These are phyloP conservation scores for Sclerotinia trifoliorum DNA, from an alignment of 2,329 filamentous ascomycete species.

Conservation along the genomic window DNA sequence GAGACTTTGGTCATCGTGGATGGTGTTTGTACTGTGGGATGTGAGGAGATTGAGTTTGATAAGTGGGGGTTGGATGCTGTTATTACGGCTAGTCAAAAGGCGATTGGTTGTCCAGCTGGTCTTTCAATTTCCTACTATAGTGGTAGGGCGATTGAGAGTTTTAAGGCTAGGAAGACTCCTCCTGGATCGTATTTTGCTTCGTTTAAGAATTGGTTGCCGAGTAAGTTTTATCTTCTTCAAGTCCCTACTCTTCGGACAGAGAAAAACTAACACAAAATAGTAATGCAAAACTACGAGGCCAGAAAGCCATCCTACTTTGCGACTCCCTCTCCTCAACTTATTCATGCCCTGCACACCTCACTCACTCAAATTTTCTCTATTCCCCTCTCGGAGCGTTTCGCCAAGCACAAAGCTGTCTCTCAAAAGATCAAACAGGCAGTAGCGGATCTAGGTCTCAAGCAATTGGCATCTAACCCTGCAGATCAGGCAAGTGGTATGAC, in stretches of 20 bases:
- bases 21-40: slow-evolving; percentile 94
- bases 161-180: slow-evolving; percentile 77
- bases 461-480: slow-evolving; percentile 79
- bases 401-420: slow-evolving; percentile 73
- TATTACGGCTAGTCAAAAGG: slow-evolving; percentile 93
- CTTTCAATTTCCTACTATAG: slow-evolving; percentile 94
- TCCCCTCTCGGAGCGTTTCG: slow-evolving; percentile 80
- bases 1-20: slow-evolving; percentile 91
- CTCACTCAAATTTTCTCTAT: slow-evolving; percentile 81
- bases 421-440: slow-evolving; percentile 85
- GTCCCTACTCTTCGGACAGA: slow-evolving; percentile 5
- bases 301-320: slow-evolving; percentile 98
- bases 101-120: slow-evolving; percentile 91
- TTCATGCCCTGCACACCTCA: slow-evolving; percentile 88
- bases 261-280: slow-evolving; percentile 43
- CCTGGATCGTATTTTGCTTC: slow-evolving; percentile 91
- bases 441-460: slow-evolving; percentile 76
- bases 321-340: slow-evolving; percentile 89
- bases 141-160: slow-evolving; percentile 76
- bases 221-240: slow-evolving; percentile 47
- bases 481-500: slow-evolving; percentile 98
- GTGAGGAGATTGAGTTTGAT: slow-evolving; percentile 94
- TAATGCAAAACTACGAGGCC: slow-evolving; percentile 99
- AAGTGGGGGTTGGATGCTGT: slow-evolving; percentile 92
- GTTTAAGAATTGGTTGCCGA: slow-evolving; percentile 95